Percentiles rank a stretch among this genome's conserved stretches.
phyloP scores from a whole-genome alignment of 768 basidiomycete genomes.

The Paxillus involutus region DNA sequence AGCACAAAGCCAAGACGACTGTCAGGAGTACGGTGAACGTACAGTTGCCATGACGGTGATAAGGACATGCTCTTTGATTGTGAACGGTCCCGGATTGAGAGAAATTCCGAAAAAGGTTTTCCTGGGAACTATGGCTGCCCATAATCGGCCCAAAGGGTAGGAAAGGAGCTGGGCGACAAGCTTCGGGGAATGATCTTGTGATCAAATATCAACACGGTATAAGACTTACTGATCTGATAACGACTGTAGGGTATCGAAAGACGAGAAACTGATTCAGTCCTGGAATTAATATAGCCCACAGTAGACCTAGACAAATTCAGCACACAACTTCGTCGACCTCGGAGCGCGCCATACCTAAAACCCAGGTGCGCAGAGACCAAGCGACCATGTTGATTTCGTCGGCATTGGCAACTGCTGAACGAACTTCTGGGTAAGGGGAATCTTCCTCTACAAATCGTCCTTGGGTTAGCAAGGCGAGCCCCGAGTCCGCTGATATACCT shows the following conservation, averaged over 20 bases:
- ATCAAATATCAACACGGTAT: not conserved
- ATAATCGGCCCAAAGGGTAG: conserved; percentile 39
- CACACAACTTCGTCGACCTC: not conserved
- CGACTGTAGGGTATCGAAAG: conserved; percentile 52
- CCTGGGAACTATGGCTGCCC: conserved; percentile 52
- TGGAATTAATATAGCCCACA: conserved; percentile 57
- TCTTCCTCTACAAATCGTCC: not conserved
- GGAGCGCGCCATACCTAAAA: not conserved
- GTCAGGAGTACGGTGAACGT: conserved; percentile 8
- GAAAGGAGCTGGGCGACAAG: conserved; percentile 45
- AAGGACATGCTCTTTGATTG: conserved; percentile 69
- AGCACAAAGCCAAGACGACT: not conserved
- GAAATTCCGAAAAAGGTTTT: conserved; percentile 27
- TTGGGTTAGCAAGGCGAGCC: not conserved
- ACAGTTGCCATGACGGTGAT: conserved; percentile 63
- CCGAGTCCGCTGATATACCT: not conserved
- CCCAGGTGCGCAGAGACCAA: not conserved
- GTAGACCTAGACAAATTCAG: conserved; percentile 30
- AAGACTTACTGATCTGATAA: conserved; percentile 7
- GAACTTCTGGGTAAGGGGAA: not conserved
- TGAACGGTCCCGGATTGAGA: conserved; percentile 43
- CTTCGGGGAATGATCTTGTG: not conserved
- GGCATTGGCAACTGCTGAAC: not conserved
- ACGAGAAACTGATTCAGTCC: conserved; percentile 74
- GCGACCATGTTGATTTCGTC: not conserved